Conservation (phyloP, 1,284 basidiomycete genomes). For the Fomitopsis palustris region DNA sequence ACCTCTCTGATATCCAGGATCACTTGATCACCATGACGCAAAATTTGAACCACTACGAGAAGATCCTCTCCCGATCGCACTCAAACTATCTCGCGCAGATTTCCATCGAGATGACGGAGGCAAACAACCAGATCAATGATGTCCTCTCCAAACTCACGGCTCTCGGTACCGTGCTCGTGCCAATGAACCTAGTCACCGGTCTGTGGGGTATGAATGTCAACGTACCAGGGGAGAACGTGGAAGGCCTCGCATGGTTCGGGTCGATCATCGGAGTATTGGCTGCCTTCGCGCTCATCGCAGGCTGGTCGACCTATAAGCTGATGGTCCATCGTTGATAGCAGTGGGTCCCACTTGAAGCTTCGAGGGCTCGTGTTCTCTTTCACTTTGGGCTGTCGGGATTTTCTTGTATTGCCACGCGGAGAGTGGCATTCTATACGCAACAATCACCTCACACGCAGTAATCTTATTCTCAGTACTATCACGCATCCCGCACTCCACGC, state of each 20-base stretch:
- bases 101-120: conserved; percentile 99
- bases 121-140: conserved; percentile 99
- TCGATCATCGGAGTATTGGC: conserved; percentile 80
- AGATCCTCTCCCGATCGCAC: conserved; percentile 97
- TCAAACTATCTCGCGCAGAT: conserved; percentile 99
- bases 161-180: conserved; percentile 94
- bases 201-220: conserved; percentile 92
- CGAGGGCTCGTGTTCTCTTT: neutral
- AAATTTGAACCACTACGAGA: conserved; percentile 98
- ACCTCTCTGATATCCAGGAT: conserved; percentile 95
- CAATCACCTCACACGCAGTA: neutral
- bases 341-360: no score
- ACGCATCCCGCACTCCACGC: neutral
- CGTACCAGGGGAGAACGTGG: conserved; percentile 79
- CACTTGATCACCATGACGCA: conserved; percentile 99
- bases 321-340: conserved; percentile 47
- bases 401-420: neutral
- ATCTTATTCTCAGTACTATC: neutral
- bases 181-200: conserved; percentile 95
- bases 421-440: neutral
- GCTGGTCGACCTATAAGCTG: conserved; percentile 79
- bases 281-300: conserved; percentile 77
- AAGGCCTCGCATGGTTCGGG: conserved; percentile 74
- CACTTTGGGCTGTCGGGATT: neutral
- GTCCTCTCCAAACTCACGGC: conserved; percentile 98